Conservation (phyloP, 371 early-diverging fungal species). For the Mucor lusitanicus region DNA sequence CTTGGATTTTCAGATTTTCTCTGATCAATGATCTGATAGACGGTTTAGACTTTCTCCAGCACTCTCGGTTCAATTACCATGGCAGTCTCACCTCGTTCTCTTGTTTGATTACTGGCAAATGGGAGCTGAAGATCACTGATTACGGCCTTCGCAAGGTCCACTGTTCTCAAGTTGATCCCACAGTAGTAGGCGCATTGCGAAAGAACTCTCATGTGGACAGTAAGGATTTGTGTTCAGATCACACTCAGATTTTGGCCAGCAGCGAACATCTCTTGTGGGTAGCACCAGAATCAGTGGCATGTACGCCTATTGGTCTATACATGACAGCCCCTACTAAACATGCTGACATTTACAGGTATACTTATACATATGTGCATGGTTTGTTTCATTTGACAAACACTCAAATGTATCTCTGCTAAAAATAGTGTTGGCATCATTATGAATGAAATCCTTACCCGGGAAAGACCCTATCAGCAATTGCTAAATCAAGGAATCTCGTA, state of each 20-base stretch:
- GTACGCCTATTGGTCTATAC: constrained; percentile 26
- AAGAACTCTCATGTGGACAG: constrained; percentile 12
- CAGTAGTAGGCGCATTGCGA: not conserved
- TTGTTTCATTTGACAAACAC: constrained; percentile 13
- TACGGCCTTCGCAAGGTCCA: constrained; percentile 43
- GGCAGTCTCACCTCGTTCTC: constrained; percentile 45
- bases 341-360: constrained; percentile 40
- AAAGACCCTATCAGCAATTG: constrained; percentile 31
- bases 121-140: constrained; percentile 54
- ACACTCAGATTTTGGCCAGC: not conserved
- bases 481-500: not conserved
- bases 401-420: constrained; percentile 27
- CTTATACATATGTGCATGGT: not conserved
- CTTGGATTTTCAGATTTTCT: constrained; percentile 55
- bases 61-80: constrained; percentile 45
- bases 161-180: constrained; percentile 27
- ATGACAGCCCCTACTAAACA: constrained; percentile 34
- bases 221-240: not conserved
- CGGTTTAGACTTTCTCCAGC: constrained; percentile 51
- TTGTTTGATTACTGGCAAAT: constrained; percentile 48
- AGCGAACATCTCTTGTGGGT: constrained; percentile 35
- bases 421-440: constrained; percentile 53
- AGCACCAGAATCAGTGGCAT: constrained; percentile 44
- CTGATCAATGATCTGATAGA: constrained; percentile 50
- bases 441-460: constrained; percentile 51